Evolutionary conservation across 768 basidiomycete species (phyloP).

Genomic region (Pilatotrama ljubarskyi): DNA sequence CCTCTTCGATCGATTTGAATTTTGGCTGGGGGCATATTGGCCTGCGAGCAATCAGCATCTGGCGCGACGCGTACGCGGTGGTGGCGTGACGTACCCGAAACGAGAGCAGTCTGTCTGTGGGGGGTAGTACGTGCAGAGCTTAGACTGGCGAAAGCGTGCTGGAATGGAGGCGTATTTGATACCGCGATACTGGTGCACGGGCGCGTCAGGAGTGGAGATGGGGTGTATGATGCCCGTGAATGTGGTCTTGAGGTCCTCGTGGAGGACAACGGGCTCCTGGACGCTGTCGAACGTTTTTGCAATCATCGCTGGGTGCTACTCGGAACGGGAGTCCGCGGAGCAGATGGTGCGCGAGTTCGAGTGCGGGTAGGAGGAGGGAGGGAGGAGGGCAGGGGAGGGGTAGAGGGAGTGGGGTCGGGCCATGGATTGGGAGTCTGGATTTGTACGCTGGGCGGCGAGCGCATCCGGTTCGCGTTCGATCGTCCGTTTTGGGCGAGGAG

Average conservation of each 20-base stretch:
- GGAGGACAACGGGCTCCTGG: constrained; percentile 43
- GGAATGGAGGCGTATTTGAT: constrained; percentile 77
- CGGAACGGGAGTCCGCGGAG: constrained; percentile 1
- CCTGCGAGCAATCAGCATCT: constrained; percentile 36
- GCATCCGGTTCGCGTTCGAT: constrained; percentile 18
- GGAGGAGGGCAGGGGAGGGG: background rate
- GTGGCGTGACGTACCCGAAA: constrained; percentile 53
- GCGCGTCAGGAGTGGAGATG: constrained; percentile 52
- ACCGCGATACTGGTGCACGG: constrained; percentile 72
- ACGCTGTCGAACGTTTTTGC: constrained; percentile 22
- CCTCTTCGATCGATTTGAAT: constrained; percentile 53
- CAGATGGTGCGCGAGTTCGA: background rate
- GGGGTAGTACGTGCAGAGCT: constrained; percentile 57
- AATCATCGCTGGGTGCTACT: constrained; percentile 21
- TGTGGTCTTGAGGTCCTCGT: constrained; percentile 57
- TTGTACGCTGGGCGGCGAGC: constrained; percentile 17
- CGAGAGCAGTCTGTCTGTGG: constrained; percentile 60
- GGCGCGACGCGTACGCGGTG: background rate
- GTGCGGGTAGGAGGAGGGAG: constrained; percentile 2
- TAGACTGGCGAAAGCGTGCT: constrained; percentile 75
- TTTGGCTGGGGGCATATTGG: constrained; percentile 74
- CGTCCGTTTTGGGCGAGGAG: constrained; percentile 18
- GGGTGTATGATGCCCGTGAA: constrained; percentile 67
- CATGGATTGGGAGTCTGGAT: constrained; percentile 6
- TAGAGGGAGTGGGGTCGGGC: constrained; percentile 7